Conservation (phyloP, 305 asterid genomes). For the Rubia peregrina region DNA sequence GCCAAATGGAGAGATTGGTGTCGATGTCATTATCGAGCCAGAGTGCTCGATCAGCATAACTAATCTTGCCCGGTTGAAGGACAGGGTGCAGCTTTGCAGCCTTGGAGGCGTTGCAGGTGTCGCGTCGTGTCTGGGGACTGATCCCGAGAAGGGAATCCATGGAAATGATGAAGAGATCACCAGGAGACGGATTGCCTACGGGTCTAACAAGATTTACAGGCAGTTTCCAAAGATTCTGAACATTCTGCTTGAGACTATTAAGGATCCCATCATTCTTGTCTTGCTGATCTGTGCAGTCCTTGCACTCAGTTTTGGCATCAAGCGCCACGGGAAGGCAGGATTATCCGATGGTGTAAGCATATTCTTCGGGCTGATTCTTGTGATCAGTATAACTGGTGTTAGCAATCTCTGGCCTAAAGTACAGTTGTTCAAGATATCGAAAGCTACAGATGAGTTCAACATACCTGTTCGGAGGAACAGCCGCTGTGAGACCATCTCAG, state of each 20-base stretch:
- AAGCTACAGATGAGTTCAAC: slow-evolving; percentile 7
- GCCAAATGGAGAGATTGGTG: neutral
- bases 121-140: neutral
- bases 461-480: slow-evolving; percentile 22
- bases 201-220: slow-evolving; percentile 14
- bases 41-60: neutral
- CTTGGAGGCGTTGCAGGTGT: slow-evolving; percentile 18
- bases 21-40: slow-evolving; percentile 10
- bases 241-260: slow-evolving; percentile 10
- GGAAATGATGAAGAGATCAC: slow-evolving; percentile 9
- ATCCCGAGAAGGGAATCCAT: slow-evolving; percentile 18
- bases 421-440: slow-evolving; percentile 18
- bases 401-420: slow-evolving; percentile 21
- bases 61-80: slow-evolving; percentile 14
- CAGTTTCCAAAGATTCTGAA: slow-evolving; percentile 8
- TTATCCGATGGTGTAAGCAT: slow-evolving; percentile 27
- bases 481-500: slow-evolving; percentile 1
- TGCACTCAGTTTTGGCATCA: slow-evolving; percentile 21
- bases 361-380: slow-evolving; percentile 18
- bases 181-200: slow-evolving; percentile 9
- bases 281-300: slow-evolving; percentile 15
- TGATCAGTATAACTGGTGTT: slow-evolving; percentile 15
- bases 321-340: slow-evolving; percentile 20
- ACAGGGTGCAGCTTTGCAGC: neutral
- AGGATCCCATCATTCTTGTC: slow-evolving; percentile 24